Evolutionary conservation across 2,329 filamentous ascomycete genomes (phyloP).

Genomic region (Pseudopyrenochaeta lycopersici): DNA sequence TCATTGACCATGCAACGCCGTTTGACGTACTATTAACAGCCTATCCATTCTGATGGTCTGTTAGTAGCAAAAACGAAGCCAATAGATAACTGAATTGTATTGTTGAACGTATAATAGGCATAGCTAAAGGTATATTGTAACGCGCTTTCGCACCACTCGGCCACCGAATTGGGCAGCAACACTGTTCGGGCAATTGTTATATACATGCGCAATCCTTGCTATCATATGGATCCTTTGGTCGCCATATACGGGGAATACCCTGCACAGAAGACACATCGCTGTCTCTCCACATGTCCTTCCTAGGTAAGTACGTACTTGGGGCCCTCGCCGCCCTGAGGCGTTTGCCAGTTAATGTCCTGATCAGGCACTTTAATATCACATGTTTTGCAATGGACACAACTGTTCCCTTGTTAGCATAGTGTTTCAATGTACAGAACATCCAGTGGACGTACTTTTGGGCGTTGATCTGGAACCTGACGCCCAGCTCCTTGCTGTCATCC

Average conservation of each 20-base stretch:
- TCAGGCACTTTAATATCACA: slow-evolving; percentile 98
- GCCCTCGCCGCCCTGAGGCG: slow-evolving; percentile 87
- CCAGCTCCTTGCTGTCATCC: slow-evolving; percentile 83
- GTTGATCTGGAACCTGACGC: slow-evolving; percentile 97
- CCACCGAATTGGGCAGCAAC: slow-evolving; percentile 19
- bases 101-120: neutral
- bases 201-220: slow-evolving; percentile 8
- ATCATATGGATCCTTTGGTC: slow-evolving; percentile 11
- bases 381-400: slow-evolving; percentile 99
- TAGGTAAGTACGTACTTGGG: slow-evolving; percentile 72
- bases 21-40: neutral
- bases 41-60: neutral
- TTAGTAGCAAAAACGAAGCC: neutral
- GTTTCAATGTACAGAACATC: neutral
- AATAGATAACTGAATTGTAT: neutral
- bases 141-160: neutral
- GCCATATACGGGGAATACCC: neutral
- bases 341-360: slow-evolving; percentile 93
- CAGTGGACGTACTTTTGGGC: slow-evolving; percentile 82
- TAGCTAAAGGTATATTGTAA: neutral
- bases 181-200: slow-evolving; percentile 11
- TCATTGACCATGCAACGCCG: neutral
- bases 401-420: slow-evolving; percentile 53
- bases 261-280: neutral
- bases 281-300: neutral